phyloP scores from a whole-genome alignment of 108 stramenopile genomes.

The Skeletonema grethae region DNA sequence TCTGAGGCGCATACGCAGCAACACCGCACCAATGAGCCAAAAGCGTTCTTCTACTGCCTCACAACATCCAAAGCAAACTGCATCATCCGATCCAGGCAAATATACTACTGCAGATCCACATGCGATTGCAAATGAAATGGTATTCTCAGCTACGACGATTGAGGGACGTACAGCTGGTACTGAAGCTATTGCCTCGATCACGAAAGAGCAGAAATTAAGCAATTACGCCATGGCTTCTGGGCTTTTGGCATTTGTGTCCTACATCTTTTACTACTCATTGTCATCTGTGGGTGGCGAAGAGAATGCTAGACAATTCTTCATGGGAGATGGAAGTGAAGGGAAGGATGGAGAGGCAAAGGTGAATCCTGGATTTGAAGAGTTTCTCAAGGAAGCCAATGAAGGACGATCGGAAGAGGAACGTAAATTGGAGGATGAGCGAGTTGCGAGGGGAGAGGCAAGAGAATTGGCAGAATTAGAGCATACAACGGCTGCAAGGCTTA shows the following conservation, averaged over 20 bases:
- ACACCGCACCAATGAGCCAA: neutral
- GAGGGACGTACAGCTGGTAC: conserved; percentile 31
- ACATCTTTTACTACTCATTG: conserved; percentile 54
- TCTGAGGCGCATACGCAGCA: neutral
- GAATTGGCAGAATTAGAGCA: conserved; percentile 45
- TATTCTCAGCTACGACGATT: neutral
- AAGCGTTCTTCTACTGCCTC: neutral
- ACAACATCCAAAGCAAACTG: conserved; percentile 5
- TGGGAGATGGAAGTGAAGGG: conserved; percentile 4
- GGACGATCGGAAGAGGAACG: conserved; percentile 25
- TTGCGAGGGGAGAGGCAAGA: conserved; percentile 31
- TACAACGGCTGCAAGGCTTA: conserved; percentile 23
- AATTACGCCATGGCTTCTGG: conserved; percentile 53
- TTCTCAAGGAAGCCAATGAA: conserved; percentile 46
- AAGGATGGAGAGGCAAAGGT: conserved; percentile 7
- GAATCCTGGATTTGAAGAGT: conserved; percentile 40
- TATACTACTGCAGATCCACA: conserved; percentile 36
- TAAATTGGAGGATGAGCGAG: conserved; percentile 12
- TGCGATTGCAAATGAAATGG: conserved; percentile 42
- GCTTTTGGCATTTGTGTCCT: conserved; percentile 47
- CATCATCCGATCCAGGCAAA: neutral
- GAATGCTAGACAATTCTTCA: conserved; percentile 26
- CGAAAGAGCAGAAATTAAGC: conserved; percentile 35
- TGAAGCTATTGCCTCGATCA: conserved; percentile 35
- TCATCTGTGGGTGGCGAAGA: conserved; percentile 40